Base-by-base conservation (phyloP, 257 asterid genomes). In the Forsythia viridissima region DNA sequence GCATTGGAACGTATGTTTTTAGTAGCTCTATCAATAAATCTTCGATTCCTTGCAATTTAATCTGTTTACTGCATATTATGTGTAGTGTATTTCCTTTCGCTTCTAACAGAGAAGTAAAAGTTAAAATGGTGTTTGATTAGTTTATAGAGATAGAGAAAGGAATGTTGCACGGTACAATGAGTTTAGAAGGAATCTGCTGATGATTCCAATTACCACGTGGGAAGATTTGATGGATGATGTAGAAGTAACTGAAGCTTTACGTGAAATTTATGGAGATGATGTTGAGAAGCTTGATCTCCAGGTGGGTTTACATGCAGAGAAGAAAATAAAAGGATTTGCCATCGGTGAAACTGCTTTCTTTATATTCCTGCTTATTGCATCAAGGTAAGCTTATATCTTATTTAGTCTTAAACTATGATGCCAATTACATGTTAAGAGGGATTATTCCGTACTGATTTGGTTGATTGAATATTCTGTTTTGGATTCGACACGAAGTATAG, bases 61-160 rank as follows among this genome's bases (percentile, higher is more conserved):
- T 6, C 8, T n/a, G 65, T n/a, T 55, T 18, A 13, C 57, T 48
- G 15, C 57, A 48, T 18, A 18, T 55, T 18, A 55, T n/a, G 63
- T 52, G 24, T 18, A 46, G 30, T 0, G 3, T 55, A 55, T 16
- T 55, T 9, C 70, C 38, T 63, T n/a, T 11, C 6, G 6, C 68
- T 61, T 61, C 38, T 8, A 61, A 7, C 12, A 16, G 6, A 63
- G 39, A 21, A 63, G 70, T 30, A 63, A 21, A 24, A 63, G 38
- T 24, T 63, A 9, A 63, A 9, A 0, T 63, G 13, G 16, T 24
- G 70, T 63, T 21, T 63, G 13, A 21, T 63, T 63, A 89, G 95
- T 90, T 73, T 91, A 87, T 20, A 90, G 97, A 75, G 93, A 91
- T 43, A 82, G 94, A 61, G 94, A 90, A 75, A 90, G 92, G 78